Conservation (phyloP, 306 rosid genomes). For the Ammopiptanthus mongolicus region DNA sequence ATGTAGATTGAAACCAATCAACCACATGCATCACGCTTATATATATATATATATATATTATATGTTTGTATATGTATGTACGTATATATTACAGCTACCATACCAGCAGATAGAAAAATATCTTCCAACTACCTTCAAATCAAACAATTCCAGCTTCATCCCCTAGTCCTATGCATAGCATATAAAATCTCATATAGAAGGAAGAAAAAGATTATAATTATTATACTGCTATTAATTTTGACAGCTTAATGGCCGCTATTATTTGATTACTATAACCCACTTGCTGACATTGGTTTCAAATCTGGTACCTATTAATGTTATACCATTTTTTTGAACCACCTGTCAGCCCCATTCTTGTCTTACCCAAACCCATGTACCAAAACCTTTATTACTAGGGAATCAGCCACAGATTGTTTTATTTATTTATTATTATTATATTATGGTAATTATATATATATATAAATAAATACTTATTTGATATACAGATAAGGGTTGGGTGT, state of each 20-base stretch:
- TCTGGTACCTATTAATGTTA: slow-evolving; percentile 21
- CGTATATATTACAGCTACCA: slow-evolving; percentile 17
- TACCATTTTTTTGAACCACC: slow-evolving; percentile 16
- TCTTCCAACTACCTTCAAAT: slow-evolving; percentile 19
- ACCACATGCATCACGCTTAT: slow-evolving; percentile 28
- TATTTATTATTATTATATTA: not conserved
- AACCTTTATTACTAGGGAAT: slow-evolving; percentile 6
- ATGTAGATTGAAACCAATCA: slow-evolving; percentile 34
- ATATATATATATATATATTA: not conserved
- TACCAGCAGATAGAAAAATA: slow-evolving; percentile 17
- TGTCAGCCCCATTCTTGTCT: slow-evolving; percentile 26
- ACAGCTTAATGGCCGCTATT: slow-evolving; percentile 31
- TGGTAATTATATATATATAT: not conserved
- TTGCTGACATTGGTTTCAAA: slow-evolving; percentile 21
- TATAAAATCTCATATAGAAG: slow-evolving; percentile 12
- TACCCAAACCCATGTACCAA: slow-evolving; percentile 22
- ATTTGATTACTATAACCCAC: slow-evolving; percentile 29
- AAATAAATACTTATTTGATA: no score
- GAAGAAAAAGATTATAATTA: not conserved
- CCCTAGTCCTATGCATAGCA: not conserved
- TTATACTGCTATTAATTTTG: slow-evolving; percentile 26
- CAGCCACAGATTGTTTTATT: not conserved
- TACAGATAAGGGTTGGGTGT: no score
- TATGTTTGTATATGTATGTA: no score
- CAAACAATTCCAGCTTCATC: slow-evolving; percentile 2